Evolutionary conservation across 192 early-diverging fungal species (phyloP), one percentile per base, ranked within the genome.

Genomic region (Podochytrium sp.): DNA sequence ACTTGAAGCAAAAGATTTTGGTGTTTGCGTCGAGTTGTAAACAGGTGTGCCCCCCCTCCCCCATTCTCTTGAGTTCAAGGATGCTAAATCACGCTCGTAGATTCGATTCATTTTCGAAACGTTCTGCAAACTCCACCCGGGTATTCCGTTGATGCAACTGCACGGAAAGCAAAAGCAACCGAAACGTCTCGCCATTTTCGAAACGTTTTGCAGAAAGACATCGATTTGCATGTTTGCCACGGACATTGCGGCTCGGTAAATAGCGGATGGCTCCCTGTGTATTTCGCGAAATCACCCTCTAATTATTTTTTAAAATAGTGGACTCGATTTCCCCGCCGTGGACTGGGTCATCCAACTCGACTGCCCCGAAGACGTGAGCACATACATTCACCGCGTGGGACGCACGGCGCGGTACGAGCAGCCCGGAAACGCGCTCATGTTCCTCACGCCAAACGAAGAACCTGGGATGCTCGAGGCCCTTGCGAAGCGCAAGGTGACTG

Each of bases 271-370:
- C n/a, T n/a, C 25, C 30, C 25, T 23, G 7, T 55, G 23, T 20
- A 25, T 55, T 47, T 47, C 43, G 7, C n/a, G 7, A 47, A 47
- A 47, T 47, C 43, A 12, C 10, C 20, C 20, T 47, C 43, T 7
- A 4, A 27, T 35, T 25, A 14, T 51, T 23, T 33, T 41, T 72
- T 81, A 18, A 27, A 34, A n/a, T 32, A 73, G 80, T 72, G 98
- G 98, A 30, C 83, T 99, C 39, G 98, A 99, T 81, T 97, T 99
- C 74, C 96, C 98, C 0, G 92, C 95, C 14, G 96, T 99, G 3
- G 94, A 99, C 79, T 99, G 98, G 98, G 98, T 99, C 35, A 87
- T 99, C 43, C 98, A 99, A 69, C 74, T 97, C 53, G 98, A 99
- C 78, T 96, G 95, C 60, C 98, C 98, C 42, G 98, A 98, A 77